Evolutionary conservation across 2,329 filamentous ascomycete genomes (phyloP), one percentile per base, ranked within the genome.

Genomic region (Ascochyta viciae-villosae): DNA sequence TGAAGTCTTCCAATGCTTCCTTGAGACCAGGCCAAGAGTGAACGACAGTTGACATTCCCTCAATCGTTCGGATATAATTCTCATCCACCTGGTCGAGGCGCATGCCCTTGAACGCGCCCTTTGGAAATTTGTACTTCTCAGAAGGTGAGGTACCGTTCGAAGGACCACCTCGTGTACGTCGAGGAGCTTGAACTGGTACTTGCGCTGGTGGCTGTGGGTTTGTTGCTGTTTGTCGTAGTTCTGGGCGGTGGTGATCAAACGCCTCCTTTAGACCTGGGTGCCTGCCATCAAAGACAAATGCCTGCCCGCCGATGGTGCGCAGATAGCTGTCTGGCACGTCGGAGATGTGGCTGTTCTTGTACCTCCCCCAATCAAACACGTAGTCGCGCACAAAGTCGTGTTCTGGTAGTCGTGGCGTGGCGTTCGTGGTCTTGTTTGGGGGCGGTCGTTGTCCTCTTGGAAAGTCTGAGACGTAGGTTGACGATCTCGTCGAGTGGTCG

Each of bases 181-280:
- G 47, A 6, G 55, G 50, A 16, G 54, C 44, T 26, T 52, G 38
- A 4, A 48, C 45, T 46, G 53, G 53, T 26, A 41, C 44, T 29
- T 53, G 43, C 24, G 45, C 50, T 1, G 45, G 34, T 41, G 62
- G 38, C 13, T 52, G 29, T 22, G 38, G 41, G 34, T 54, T 43
- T 5, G 29, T 51, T 12, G 47, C 54, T 29, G 47, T 26, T 4
- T 60, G 55, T 29, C 61, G 58, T 45, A 63, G 49, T 6, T 62
- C 62, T 23, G 66, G 65, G 16, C 61, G 61, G 44, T 65, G 57
- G 47, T 62, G 63, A n/a, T 69, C 66, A 31, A 66, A 68, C 12
- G 66, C 66, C 23, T 67, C 65, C 23, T 58, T 50, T 9, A 67
- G 33, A 19, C 62, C 64, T 16, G 55, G 62, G 26, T 68, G 61